These are phyloP conservation scores for Castanopsis chinensis DNA, from an alignment of 306 rosid species.

Conservation along the genomic window DNA sequence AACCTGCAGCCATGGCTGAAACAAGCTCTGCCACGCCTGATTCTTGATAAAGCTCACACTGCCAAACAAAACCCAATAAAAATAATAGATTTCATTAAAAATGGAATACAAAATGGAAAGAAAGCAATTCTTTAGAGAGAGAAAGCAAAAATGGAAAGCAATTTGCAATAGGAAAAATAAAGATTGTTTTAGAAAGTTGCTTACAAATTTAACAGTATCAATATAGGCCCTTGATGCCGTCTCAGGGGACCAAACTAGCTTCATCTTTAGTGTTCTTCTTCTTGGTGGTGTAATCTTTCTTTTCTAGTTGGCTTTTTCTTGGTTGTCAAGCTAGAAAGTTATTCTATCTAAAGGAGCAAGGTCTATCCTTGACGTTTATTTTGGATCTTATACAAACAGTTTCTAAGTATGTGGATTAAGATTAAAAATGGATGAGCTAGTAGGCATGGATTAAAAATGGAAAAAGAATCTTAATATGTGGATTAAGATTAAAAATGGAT, in stretches of 20 bases:
- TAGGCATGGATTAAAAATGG: no score
- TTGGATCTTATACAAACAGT: neutral
- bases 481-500: slow-evolving; percentile 31
- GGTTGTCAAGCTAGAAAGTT: slow-evolving; percentile 5
- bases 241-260: slow-evolving; percentile 91
- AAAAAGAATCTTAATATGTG: no score
- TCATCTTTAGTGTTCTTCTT: slow-evolving; percentile 38
- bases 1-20: slow-evolving; percentile 95
- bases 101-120: neutral
- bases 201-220: slow-evolving; percentile 79
- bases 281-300: neutral
- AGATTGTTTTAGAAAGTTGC: neutral
- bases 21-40: slow-evolving; percentile 84
- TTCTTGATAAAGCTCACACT: slow-evolving; percentile 59
- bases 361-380: slow-evolving; percentile 16
- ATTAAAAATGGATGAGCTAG: no score
- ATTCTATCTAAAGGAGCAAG: neutral
- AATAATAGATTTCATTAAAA: neutral
- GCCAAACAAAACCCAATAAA: slow-evolving; percentile 14
- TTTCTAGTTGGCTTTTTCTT: neutral
- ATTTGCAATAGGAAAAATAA: no score
- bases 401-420: neutral
- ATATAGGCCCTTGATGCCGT: slow-evolving; percentile 82
- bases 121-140: no score
- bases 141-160: neutral